Evolutionary conservation across 2,329 filamentous ascomycete genomes (phyloP), one percentile per base, ranked within the genome.

Genomic region (Fusarium siculi): DNA sequence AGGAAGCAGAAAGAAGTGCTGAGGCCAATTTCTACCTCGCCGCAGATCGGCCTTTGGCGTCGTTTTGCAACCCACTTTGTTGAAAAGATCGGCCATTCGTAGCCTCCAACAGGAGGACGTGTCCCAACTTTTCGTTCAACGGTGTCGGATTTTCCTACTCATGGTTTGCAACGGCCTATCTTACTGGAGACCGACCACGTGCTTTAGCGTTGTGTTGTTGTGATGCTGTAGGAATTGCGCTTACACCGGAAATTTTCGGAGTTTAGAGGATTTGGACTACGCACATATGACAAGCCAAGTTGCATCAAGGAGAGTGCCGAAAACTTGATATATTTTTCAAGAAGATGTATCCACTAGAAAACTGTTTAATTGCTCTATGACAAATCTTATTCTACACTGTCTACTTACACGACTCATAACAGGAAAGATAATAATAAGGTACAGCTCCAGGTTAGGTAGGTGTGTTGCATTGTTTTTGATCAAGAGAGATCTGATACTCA

Each of bases 31-130:
- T 69, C 65, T 60, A 60, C 56, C 25, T 54, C 71, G 72, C 72
- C 72, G 71, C 54, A 62, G 68, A 74, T 74, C 72, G 68, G 72
- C 72, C 68, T 66, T 46, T 72, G 64, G 56, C 49, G 58, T 56
- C 25, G 32, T 59, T 52, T 62, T 59, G 34, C 47, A 63, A 40
- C 30, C 71, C 71, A 66, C 72, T 56, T 47, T 43, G 54, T 61
- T 36, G 40, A 16, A 59, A 40, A 52, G 70, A 74, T 73, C 66
- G 30, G 44, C 70, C 57, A 60, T 47, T 58, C 43, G 15, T 36
- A 57, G 47, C 44, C 53, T 58, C 55, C 62, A 66, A 49, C 59
- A 66, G 49, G 46, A 52, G 67, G 58, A 65, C 54, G 39, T 54
- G 23, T 49, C 40, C 40, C 65, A 39, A 23, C 42, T 55, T 42